These are phyloP conservation scores for Sclerotinia minor DNA, from an alignment of 2,329 filamentous ascomycete genomes.

Conservation along the genomic window DNA sequence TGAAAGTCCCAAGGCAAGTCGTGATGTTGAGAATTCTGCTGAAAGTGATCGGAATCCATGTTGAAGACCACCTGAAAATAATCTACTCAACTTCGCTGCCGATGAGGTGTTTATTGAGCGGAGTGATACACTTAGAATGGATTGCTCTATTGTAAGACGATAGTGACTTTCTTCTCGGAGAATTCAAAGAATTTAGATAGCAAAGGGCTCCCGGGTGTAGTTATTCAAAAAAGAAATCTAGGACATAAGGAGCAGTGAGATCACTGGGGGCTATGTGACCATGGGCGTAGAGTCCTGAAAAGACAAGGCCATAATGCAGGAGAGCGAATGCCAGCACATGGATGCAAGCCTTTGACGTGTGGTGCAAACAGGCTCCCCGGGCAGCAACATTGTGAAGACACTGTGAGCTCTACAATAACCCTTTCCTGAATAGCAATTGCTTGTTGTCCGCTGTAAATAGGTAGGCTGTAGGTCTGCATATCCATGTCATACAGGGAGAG, in stretches of 20 bases:
- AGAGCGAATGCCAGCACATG: constrained; percentile 41
- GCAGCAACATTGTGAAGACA: constrained; percentile 32
- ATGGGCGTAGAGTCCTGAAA: constrained; percentile 27
- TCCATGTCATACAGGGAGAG: constrained; percentile 26
- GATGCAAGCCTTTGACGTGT: constrained; percentile 35
- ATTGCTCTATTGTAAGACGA: constrained; percentile 38
- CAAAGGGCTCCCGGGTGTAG: constrained; percentile 38
- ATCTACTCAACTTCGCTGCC: constrained; percentile 24
- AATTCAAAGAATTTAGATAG: constrained; percentile 38
- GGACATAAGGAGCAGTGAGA: constrained; percentile 16
- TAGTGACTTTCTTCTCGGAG: constrained; percentile 36
- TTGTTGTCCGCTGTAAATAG: constrained; percentile 27
- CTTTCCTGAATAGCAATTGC: constrained; percentile 34
- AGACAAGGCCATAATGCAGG: constrained; percentile 37
- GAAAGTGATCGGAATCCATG: constrained; percentile 37
- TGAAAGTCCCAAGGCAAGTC: constrained; percentile 33
- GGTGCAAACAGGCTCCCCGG: constrained; percentile 40
- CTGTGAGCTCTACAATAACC: constrained; percentile 25
- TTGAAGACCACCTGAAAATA: constrained; percentile 32
- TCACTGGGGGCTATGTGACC: constrained; percentile 25
- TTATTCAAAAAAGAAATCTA: constrained; percentile 36
- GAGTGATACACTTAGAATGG: constrained; percentile 34
- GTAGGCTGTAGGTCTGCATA: constrained; percentile 24
- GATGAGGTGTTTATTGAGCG: constrained; percentile 35
- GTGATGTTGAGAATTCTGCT: constrained; percentile 31